phyloP scores from a whole-genome alignment of 2,329 filamentous ascomycete species.

The Xylariomycetidae sp. region DNA sequence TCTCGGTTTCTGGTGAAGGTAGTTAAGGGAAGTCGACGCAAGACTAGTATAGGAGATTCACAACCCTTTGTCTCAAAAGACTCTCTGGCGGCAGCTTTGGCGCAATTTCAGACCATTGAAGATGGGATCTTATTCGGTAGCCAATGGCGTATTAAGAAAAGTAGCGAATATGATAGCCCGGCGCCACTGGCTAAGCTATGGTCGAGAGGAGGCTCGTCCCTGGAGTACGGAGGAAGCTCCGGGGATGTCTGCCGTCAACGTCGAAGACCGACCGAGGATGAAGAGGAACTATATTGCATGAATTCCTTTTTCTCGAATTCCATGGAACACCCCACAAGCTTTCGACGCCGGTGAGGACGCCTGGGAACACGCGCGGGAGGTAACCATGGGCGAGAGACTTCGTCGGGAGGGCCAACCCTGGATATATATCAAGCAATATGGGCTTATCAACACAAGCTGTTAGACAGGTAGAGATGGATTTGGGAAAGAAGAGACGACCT shows the following conservation, averaged over 20 bases:
- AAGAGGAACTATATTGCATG: too few relatives aligned
- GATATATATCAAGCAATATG: not conserved
- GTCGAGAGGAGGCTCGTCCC: conserved; percentile 11
- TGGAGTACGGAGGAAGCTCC: conserved; percentile 7
- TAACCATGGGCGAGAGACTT: not conserved
- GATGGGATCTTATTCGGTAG: conserved; percentile 4
- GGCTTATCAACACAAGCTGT: not conserved
- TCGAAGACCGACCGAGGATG: too few relatives aligned
- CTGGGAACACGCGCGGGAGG: not conserved
- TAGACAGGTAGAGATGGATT: conserved; percentile 1
- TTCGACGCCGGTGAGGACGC: not conserved
- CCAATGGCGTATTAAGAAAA: conserved; percentile 7
- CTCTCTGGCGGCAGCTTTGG: conserved; percentile 5
- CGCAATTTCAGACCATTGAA: conserved; percentile 6
- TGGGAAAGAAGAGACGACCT: not conserved
- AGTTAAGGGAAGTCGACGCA: conserved; percentile 5
- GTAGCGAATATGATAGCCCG: conserved; percentile 10
- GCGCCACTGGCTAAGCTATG: conserved; percentile 17
- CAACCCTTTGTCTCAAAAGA: conserved; percentile 5
- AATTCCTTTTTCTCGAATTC: too few relatives aligned
- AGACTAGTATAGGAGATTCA: conserved; percentile 5
- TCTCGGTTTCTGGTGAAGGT: conserved; percentile 1
- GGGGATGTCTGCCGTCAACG: not conserved
- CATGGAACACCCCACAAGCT: not conserved
- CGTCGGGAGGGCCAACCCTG: not conserved